Percentiles rank a stretch among this genome's conserved stretches.
These are phyloP conservation scores for Fonsecaea multimorphosa DNA, from an alignment of 2,329 filamentous ascomycete genomes.

Conservation along the genomic window DNA sequence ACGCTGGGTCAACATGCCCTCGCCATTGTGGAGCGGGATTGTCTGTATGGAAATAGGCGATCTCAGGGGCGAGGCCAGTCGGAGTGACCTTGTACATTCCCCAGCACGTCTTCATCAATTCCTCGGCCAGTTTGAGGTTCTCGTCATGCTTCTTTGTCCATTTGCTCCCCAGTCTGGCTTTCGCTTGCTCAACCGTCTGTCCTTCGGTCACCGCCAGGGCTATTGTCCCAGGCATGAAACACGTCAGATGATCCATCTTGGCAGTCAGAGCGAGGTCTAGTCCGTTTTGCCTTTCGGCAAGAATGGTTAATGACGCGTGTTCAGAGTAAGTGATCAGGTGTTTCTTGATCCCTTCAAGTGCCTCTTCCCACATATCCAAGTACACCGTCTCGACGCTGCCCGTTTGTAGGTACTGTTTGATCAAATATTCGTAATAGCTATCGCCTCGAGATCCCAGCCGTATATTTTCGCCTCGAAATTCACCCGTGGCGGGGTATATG, in stretches of 20 bases:
- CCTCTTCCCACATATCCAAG: slow-evolving; percentile 89
- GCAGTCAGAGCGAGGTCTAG: slow-evolving; percentile 70
- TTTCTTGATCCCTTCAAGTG: slow-evolving; percentile 83
- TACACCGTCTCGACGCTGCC: slow-evolving; percentile 85
- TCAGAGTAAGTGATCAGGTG: slow-evolving; percentile 89
- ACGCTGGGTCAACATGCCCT: slow-evolving; percentile 44
- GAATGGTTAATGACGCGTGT: slow-evolving; percentile 79
- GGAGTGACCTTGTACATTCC: slow-evolving; percentile 91
- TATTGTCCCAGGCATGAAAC: slow-evolving; percentile 96
- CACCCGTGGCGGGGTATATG: slow-evolving; percentile 77
- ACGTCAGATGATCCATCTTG: slow-evolving; percentile 98
- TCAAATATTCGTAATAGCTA: slow-evolving; percentile 98
- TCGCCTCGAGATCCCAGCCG: slow-evolving; percentile 92
- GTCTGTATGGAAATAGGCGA: slow-evolving; percentile 84
- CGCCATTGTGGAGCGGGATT: slow-evolving; percentile 63
- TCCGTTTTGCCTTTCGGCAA: slow-evolving; percentile 83
- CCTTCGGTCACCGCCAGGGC: slow-evolving; percentile 86
- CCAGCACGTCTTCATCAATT: slow-evolving; percentile 97
- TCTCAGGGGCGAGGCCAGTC: slow-evolving; percentile 92
- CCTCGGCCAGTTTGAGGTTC: slow-evolving; percentile 83
- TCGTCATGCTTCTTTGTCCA: slow-evolving; percentile 84
- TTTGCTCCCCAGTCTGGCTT: slow-evolving; percentile 47
- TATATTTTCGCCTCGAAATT: slow-evolving; percentile 84
- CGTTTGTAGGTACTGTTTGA: slow-evolving; percentile 97
- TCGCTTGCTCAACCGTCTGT: slow-evolving; percentile 74